A percentile compares a stretch with the other conserved stretches of the same genome.
Conservation (phyloP, 805 yeast genomes). For the Candida koratica region DNA sequence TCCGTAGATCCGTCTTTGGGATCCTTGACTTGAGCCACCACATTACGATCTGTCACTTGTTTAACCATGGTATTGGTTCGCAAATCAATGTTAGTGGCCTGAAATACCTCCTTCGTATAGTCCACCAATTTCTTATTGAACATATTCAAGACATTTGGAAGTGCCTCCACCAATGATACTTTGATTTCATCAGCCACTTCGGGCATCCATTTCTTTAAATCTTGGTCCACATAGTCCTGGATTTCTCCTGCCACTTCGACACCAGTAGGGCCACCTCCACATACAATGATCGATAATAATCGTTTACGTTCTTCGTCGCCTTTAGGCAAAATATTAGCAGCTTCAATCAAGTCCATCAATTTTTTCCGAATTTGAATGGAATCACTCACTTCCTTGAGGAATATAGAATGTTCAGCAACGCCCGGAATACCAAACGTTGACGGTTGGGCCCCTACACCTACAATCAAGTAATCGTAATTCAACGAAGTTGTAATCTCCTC, state of each 20-base stretch:
- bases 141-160: slow-evolving; percentile 80
- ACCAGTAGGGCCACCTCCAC: slow-evolving; percentile 99
- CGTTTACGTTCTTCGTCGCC: slow-evolving; percentile 78
- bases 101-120: slow-evolving; percentile 77
- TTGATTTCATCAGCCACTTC: slow-evolving; percentile 75
- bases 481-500: slow-evolving; percentile 46
- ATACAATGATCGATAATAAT: slow-evolving; percentile 82
- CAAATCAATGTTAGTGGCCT: slow-evolving; percentile 63
- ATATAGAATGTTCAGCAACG: slow-evolving; percentile 81
- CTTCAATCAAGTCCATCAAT: slow-evolving; percentile 83
- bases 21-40: slow-evolving; percentile 64
- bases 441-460: slow-evolving; percentile 94
- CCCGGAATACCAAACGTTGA: slow-evolving; percentile 95
- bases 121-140: slow-evolving; percentile 65
- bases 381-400: slow-evolving; percentile 86
- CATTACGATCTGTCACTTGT: slow-evolving; percentile 67
- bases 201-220: slow-evolving; percentile 85
- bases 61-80: slow-evolving; percentile 85
- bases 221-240: slow-evolving; percentile 91
- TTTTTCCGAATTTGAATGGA: slow-evolving; percentile 78
- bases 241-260: slow-evolving; percentile 96
- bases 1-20: slow-evolving; percentile 61
- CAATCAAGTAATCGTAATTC: slow-evolving; percentile 77
- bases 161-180: slow-evolving; percentile 84
- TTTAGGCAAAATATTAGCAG: slow-evolving; percentile 75